A percentile compares a stretch with the other conserved stretches of the same genome.
These are phyloP conservation scores for Tricholoma saponaceum DNA, from an alignment of 768 basidiomycete genomes.

Conservation along the genomic window DNA sequence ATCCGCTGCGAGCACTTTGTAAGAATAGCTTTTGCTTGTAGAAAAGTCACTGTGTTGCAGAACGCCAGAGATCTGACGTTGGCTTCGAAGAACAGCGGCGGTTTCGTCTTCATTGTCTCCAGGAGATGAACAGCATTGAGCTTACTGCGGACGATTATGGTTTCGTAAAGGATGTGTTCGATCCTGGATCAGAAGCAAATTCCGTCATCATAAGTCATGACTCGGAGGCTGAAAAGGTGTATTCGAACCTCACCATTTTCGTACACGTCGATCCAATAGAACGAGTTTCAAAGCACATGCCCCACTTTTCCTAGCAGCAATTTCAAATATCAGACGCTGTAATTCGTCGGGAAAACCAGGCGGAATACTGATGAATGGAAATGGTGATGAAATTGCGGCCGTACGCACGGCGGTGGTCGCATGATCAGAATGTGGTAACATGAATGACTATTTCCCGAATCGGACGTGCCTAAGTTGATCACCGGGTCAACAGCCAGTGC, in stretches of 20 bases:
- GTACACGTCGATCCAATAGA: constrained; percentile 20
- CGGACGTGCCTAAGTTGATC: no score
- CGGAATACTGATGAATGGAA: background rate
- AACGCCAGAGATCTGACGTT: constrained; percentile 11
- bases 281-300: constrained; percentile 17
- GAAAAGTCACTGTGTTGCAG: constrained; percentile 14
- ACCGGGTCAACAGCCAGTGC: no score
- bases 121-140: constrained; percentile 16
- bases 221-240: no score
- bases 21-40: constrained; percentile 16
- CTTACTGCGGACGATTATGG: constrained; percentile 19
- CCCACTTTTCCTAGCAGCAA: constrained; percentile 17
- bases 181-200: constrained; percentile 18
- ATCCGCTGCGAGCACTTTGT: constrained; percentile 12
- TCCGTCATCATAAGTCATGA: background rate
- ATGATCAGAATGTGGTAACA: background rate
- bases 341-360: constrained; percentile 19
- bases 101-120: constrained; percentile 12
- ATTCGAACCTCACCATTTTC: constrained; percentile 17
- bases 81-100: constrained; percentile 6
- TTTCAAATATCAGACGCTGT: constrained; percentile 22
- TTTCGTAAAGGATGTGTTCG: constrained; percentile 24
- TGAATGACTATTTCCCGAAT: no score
- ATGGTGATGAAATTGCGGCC: background rate
- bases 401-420: background rate